Evolutionary conservation across 495 filamentous ascomycete species (phyloP).

Genomic region (Mycothermus thermophilus): DNA sequence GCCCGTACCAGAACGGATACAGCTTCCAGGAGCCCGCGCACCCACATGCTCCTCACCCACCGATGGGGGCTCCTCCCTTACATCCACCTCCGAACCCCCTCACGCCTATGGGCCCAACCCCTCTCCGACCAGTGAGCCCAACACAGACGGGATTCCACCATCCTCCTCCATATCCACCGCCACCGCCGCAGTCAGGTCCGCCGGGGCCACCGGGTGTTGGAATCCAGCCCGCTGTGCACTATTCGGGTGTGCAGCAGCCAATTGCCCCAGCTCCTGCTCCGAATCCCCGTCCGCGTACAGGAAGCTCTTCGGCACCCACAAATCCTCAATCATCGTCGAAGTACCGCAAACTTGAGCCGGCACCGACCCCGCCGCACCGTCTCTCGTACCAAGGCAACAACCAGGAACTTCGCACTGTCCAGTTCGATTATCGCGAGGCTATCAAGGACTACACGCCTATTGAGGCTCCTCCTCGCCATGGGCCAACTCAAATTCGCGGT

Average conservation of each 20-base stretch:
- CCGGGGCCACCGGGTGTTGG: not conserved
- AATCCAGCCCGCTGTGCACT: not conserved
- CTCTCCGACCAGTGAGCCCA: slow-evolving; percentile 7
- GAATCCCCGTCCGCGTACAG: slow-evolving; percentile 10
- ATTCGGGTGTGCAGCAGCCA: not conserved
- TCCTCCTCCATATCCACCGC: slow-evolving; percentile 4
- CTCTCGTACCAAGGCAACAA: slow-evolving; percentile 24
- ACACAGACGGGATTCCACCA: slow-evolving; percentile 8
- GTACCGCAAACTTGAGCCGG: slow-evolving; percentile 36
- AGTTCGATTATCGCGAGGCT: slow-evolving; percentile 33
- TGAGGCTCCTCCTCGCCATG: slow-evolving; percentile 30
- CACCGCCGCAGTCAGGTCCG: not conserved
- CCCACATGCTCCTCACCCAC: slow-evolving; percentile 4
- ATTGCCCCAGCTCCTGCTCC: slow-evolving; percentile 3
- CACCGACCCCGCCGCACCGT: slow-evolving; percentile 33
- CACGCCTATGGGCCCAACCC: not conserved
- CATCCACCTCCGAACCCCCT: slow-evolving; percentile 1
- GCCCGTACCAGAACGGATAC: slow-evolving; percentile 30
- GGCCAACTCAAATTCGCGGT: slow-evolving; percentile 34
- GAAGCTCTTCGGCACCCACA: slow-evolving; percentile 17
- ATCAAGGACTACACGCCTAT: slow-evolving; percentile 33
- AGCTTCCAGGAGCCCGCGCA: slow-evolving; percentile 18
- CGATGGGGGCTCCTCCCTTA: not conserved
- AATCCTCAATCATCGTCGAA: slow-evolving; percentile 15
- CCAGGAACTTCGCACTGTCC: slow-evolving; percentile 32